Evolutionary conservation across 257 asterid species (phyloP).

Genomic region (Ocimum tenuiflorum): DNA sequence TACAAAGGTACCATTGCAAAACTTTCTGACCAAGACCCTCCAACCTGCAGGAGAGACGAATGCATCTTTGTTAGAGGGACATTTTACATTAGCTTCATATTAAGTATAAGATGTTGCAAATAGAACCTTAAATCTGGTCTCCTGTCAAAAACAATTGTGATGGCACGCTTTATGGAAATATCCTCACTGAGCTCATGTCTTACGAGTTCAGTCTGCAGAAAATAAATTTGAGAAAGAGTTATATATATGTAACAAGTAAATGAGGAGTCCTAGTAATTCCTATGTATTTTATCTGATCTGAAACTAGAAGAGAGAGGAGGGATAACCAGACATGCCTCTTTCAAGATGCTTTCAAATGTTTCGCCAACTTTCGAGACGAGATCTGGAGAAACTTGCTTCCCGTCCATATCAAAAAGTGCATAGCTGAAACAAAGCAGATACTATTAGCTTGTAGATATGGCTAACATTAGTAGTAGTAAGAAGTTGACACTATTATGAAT

Average conservation of each 20-base stretch:
- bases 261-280: not conserved
- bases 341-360: slow-evolving; percentile 74
- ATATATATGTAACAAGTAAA: not conserved
- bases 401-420: slow-evolving; percentile 85
- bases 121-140: slow-evolving; percentile 80
- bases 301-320: not conserved
- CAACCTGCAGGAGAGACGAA: too few relatives aligned
- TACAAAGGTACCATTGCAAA: slow-evolving; percentile 92
- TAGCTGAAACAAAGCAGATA: slow-evolving; percentile 44
- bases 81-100: too few relatives aligned
- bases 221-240: not conserved
- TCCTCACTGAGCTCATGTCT: slow-evolving; percentile 70
- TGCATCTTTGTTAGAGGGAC: too few relatives aligned
- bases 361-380: slow-evolving; percentile 75
- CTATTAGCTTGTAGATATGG: not conserved
- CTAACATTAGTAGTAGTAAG: not conserved
- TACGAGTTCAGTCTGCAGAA: slow-evolving; percentile 54
- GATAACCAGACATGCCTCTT: slow-evolving; percentile 45
- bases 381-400: slow-evolving; percentile 90
- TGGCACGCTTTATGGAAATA: slow-evolving; percentile 75
- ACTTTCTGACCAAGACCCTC: slow-evolving; percentile 75
- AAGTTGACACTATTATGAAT: not conserved
- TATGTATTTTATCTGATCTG: too few relatives aligned
- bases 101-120: not conserved
- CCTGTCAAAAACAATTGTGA: slow-evolving; percentile 67